Conservation (phyloP, 306 rosid genomes). For the Castanospermum australe region DNA sequence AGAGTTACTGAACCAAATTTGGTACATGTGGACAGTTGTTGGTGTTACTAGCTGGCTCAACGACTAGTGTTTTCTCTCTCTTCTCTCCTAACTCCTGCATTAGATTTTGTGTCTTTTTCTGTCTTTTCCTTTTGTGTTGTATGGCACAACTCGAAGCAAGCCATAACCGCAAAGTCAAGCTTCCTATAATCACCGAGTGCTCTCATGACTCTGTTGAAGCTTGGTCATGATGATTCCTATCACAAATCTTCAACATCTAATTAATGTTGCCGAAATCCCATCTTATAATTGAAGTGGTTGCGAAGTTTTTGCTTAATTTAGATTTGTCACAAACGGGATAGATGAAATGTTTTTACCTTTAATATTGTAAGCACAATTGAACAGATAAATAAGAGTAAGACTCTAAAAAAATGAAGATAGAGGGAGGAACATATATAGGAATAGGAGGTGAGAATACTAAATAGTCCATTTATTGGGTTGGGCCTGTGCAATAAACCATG, state of each 20-base stretch:
- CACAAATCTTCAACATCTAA: neutral
- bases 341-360: neutral
- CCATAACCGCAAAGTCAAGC: neutral
- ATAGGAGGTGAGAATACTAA: neutral
- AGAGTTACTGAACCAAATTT: neutral
- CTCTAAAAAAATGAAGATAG: neutral
- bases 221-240: neutral
- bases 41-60: neutral
- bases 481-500: constrained; percentile 19
- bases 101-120: neutral
- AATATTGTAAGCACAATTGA: neutral
- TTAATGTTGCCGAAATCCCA: no score
- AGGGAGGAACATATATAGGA: neutral
- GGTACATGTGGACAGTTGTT: neutral
- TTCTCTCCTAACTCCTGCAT: neutral
- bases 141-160: neutral
- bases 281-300: neutral
- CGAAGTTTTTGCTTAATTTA: neutral
- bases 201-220: neutral
- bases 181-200: neutral
- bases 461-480: constrained; percentile 1
- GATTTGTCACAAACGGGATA: neutral
- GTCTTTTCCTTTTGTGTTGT: neutral
- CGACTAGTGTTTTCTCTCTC: neutral
- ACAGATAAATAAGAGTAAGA: neutral